Conservation (phyloP, 805 yeast species). For the Candida palmyrensis region DNA sequence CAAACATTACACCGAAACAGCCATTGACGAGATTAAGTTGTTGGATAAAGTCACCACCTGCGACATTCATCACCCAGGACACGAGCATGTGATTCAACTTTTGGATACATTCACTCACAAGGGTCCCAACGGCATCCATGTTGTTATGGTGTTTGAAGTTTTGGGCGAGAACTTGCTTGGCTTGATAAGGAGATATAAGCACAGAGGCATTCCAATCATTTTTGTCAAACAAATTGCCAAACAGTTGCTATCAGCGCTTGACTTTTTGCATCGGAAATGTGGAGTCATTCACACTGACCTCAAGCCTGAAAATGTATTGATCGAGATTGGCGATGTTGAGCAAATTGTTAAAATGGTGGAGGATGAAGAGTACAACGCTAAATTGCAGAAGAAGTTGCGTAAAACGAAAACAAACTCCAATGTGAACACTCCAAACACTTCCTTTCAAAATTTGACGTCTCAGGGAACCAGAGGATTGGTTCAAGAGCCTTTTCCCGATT, state of each 20-base stretch:
- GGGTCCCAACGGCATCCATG: conserved; percentile 91
- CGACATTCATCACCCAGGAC: conserved; percentile 71
- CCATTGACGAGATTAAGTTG: conserved; percentile 85
- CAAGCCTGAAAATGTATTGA: conserved; percentile 71
- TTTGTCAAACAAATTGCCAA: conserved; percentile 79
- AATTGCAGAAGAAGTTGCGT: conserved; percentile 37
- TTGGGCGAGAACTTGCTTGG: conserved; percentile 91
- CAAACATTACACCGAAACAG: conserved; percentile 86
- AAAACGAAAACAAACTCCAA: conserved; percentile 26
- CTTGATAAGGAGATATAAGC: conserved; percentile 70
- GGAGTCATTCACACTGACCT: conserved; percentile 74
- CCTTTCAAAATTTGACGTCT: not conserved
- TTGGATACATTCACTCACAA: conserved; percentile 79
- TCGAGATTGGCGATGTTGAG: conserved; percentile 81
- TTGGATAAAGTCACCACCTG: conserved; percentile 61
- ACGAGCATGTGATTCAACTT: conserved; percentile 71
- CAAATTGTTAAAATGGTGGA: conserved; percentile 67
- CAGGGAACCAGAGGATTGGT: not conserved
- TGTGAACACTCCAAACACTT: not conserved
- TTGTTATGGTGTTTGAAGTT: conserved; percentile 96
- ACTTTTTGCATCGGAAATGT: conserved; percentile 59
- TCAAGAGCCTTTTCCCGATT: no score
- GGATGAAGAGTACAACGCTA: conserved; percentile 48
- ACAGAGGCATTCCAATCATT: conserved; percentile 71
- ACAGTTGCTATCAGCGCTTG: conserved; percentile 68